Evolutionary conservation across 805 yeast genomes (phyloP).

Genomic region (Candida tallmaniae): DNA sequence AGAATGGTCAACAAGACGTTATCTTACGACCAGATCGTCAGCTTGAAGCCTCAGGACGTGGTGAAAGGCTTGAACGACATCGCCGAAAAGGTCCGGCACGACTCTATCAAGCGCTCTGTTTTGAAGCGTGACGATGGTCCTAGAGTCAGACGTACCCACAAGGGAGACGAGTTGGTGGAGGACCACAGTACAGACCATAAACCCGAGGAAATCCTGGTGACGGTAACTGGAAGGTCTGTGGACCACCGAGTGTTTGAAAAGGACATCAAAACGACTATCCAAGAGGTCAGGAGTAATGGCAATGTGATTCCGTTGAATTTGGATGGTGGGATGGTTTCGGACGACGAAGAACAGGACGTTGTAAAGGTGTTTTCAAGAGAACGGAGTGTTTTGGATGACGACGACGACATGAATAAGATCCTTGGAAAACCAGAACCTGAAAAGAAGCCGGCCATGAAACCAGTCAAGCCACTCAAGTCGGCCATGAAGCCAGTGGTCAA

Average conservation of each 20-base stretch:
- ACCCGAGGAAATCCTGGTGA: constrained; percentile 22
- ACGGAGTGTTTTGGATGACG: constrained; percentile 20
- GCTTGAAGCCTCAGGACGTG: constrained; percentile 68
- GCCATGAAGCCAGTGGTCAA: neutral
- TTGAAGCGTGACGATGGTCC: constrained; percentile 55
- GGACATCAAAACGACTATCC: neutral
- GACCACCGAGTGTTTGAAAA: constrained; percentile 34
- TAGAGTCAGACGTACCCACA: constrained; percentile 73
- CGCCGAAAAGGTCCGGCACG: constrained; percentile 67
- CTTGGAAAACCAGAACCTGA: constrained; percentile 14
- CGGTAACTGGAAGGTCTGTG: constrained; percentile 26
- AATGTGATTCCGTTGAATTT: constrained; percentile 9
- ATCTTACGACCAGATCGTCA: constrained; percentile 54
- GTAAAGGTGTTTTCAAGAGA: constrained; percentile 13
- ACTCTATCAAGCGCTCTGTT: constrained; percentile 64
- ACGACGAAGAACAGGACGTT: constrained; percentile 19
- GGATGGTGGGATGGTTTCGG: constrained; percentile 14
- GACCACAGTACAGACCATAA: constrained; percentile 19
- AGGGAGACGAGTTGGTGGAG: constrained; percentile 82
- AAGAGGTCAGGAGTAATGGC: neutral
- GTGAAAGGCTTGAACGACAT: constrained; percentile 70
- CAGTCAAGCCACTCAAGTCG: neutral
- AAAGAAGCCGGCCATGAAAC: constrained; percentile 11
- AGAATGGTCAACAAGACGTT: constrained; percentile 54
- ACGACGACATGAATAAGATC: constrained; percentile 32